Evolutionary conservation across 2,329 filamentous ascomycete species (phyloP), one percentile per base, ranked within the genome.

Genomic region (Paecilomyces niveus): DNA sequence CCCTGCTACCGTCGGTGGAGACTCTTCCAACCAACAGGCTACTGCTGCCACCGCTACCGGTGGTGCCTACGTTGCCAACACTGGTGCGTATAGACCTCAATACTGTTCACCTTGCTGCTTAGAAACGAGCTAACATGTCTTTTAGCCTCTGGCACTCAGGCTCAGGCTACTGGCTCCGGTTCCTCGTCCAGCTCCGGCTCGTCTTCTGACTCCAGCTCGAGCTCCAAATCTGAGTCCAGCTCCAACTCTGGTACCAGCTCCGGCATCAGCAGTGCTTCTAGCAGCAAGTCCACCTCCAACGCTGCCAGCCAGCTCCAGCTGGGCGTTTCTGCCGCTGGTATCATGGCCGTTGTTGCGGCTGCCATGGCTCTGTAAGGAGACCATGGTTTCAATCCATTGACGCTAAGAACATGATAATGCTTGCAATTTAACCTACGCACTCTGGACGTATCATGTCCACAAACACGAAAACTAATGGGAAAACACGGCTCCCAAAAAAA

Each of bases 351-450:
- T 53, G 60, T 73, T 13, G 57, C 73, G 54, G 74, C 72, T 57
- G 70, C 71, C 52, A 70, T 73, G 57, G 72, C 70, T 64, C 68
- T 76, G 63, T 76, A 68, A 71, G 52, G 50, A 22, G 45, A 31
- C 1, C 32, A 22, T 55, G 32, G 13, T 35, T 26, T 45, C 39
- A 45, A 45, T 9, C n/a, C 18, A 8, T 45, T 18, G 39, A 45
- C 39, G 39, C 39, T 45, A 45, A 45, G 5, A 45, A 45, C n/a
- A 45, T n/a, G 39, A 45, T 45, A 45, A 45, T 8, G 39, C 39
- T 45, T n/a, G 15, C 35, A 18, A n/a, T 13, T 45, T 45, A 13
- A 45, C 51, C n/a, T 26, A 26, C 24, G 24, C 24, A 26, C 24
- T 26, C 51, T 26, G 51, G 51, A 53, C 11, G n/a, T 51, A 21